These are phyloP conservation scores for Heimioporus sp. DNA, from an alignment of 768 basidiomycete genomes.

Conservation along the genomic window DNA sequence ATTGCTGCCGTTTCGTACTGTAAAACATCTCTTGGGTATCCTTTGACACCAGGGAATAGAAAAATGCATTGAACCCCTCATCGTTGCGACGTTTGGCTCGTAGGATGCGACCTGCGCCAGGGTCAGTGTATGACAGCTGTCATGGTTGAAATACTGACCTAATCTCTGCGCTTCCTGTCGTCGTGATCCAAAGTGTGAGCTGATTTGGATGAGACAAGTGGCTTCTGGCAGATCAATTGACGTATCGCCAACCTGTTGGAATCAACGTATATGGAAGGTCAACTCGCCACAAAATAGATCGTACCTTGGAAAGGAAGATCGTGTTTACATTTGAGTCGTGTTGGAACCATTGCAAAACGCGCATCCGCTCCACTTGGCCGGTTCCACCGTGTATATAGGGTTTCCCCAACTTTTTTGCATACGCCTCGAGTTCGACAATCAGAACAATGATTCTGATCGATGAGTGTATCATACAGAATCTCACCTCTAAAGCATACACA, in stretches of 20 bases:
- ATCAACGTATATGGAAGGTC: slow-evolving; percentile 12
- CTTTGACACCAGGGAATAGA: slow-evolving; percentile 98
- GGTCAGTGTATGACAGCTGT: slow-evolving; percentile 15
- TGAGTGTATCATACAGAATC: too few species aligned
- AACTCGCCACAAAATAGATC: slow-evolving; percentile 16
- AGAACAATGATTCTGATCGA: too few species aligned
- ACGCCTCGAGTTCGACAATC: slow-evolving; percentile 52
- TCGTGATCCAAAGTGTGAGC: slow-evolving; percentile 97
- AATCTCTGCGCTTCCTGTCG: slow-evolving; percentile 97
- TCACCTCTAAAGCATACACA: slow-evolving; percentile 88
- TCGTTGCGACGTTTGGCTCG: slow-evolving; percentile 97
- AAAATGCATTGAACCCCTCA: slow-evolving; percentile 99
- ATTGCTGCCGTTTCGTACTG: slow-evolving; percentile 97
- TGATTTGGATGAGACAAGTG: slow-evolving; percentile 98
- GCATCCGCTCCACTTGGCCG: slow-evolving; percentile 92
- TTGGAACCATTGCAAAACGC: slow-evolving; percentile 93
- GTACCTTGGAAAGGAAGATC: slow-evolving; percentile 95
- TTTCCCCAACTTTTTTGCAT: slow-evolving; percentile 91
- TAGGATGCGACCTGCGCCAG: slow-evolving; percentile 77
- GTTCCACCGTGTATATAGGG: slow-evolving; percentile 96
- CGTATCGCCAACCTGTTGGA: slow-evolving; percentile 86
- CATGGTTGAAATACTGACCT: slow-evolving; percentile 46
- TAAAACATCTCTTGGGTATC: slow-evolving; percentile 99
- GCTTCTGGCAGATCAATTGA: slow-evolving; percentile 99
- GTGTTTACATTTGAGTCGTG: slow-evolving; percentile 95